These are phyloP conservation scores for Ophiostoma sp. DNA, from an alignment of 2,329 filamentous ascomycete species.

Conservation along the genomic window DNA sequence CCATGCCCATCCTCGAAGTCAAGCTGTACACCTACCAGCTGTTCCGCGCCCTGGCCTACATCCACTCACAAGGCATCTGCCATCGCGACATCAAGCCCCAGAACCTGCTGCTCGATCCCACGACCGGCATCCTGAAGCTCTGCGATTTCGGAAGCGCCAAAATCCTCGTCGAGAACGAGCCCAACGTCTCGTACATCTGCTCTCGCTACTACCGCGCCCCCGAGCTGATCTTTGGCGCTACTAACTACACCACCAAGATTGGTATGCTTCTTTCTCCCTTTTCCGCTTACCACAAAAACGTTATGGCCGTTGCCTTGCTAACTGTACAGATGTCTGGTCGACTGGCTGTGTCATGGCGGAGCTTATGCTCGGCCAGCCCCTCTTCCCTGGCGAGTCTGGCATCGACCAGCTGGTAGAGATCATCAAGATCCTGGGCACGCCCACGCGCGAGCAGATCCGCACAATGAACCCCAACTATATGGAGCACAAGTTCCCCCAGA, in stretches of 20 bases:
- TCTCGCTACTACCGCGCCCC: conserved; percentile 97
- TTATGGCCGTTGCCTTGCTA: too few relatives aligned
- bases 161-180: conserved; percentile 97
- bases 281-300: not conserved
- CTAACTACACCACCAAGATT: conserved; percentile 99
- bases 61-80: conserved; percentile 98
- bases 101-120: conserved; percentile 88
- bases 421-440: conserved; percentile 96
- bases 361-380: conserved; percentile 93
- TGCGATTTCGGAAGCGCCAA: conserved; percentile 99
- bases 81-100: conserved; percentile 99
- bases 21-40: conserved; percentile 99
- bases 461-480: conserved; percentile 99
- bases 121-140: conserved; percentile 86
- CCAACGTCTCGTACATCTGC: conserved; percentile 99
- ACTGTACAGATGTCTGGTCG: conserved; percentile 82
- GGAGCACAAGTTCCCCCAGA: conserved; percentile 99
- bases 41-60: conserved; percentile 96
- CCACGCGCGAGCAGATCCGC: conserved; percentile 93
- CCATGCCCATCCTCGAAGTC: conserved; percentile 97
- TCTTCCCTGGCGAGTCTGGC: conserved; percentile 96
- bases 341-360: conserved; percentile 99
- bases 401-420: conserved; percentile 99
- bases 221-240: conserved; percentile 96
- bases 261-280: conserved; percentile 55